These are phyloP conservation scores for Coffea eugenioides DNA, from an alignment of 257 asterid species.

Conservation along the genomic window DNA sequence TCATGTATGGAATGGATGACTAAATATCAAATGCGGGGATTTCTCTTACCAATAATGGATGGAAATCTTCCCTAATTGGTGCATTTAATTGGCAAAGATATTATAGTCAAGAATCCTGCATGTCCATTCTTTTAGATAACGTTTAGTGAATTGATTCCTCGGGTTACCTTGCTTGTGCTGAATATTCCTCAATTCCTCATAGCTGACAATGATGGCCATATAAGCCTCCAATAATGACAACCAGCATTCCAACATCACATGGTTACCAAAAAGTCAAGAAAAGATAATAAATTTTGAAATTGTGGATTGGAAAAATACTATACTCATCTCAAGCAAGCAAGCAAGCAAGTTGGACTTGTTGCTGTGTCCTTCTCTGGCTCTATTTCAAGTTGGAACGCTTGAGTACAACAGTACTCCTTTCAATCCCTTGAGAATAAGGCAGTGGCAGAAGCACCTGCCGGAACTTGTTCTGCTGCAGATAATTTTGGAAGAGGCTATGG, in stretches of 20 bases:
- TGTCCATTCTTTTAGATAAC: background rate
- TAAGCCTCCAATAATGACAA: background rate
- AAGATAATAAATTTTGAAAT: background rate
- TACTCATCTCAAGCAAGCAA: conserved; percentile 24
- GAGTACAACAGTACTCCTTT: background rate
- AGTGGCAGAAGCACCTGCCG: background rate
- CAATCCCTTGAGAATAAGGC: background rate
- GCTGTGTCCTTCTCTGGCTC: background rate
- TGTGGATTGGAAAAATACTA: conserved; percentile 12
- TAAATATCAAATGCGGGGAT: background rate
- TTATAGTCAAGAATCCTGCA: too few species aligned
- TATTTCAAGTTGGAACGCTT: background rate
- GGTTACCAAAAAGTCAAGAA: conserved; percentile 4
- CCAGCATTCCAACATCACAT: background rate
- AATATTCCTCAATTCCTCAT: background rate
- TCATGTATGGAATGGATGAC: too few species aligned
- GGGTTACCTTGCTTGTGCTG: background rate
- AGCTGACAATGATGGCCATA: background rate
- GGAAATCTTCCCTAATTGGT: too few species aligned
- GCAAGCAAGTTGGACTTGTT: conserved; percentile 31
- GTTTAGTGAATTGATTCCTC: background rate
- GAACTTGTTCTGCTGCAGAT: background rate
- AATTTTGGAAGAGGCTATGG: conserved; percentile 36
- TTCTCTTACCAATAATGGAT: background rate
- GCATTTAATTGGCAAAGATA: background rate